phyloP scores from a whole-genome alignment of 176 grass and related monocot genomes.

The Oryza australiensis region DNA sequence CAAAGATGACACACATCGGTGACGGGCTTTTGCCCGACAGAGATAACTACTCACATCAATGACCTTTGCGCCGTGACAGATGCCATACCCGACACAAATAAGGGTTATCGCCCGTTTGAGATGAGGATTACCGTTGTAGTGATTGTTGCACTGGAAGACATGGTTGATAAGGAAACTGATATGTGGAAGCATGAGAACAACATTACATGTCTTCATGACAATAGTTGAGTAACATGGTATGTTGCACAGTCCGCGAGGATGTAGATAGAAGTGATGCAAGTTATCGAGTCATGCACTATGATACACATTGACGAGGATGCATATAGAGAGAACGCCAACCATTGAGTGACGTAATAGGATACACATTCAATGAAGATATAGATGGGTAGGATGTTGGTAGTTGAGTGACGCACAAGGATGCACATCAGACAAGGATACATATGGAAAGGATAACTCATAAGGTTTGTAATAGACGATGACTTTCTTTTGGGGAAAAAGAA shows the following conservation, averaged over 20 bases:
- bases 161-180: background rate
- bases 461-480: background rate
- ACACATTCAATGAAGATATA: background rate
- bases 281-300: background rate
- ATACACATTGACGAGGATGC: background rate
- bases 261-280: background rate
- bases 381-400: background rate
- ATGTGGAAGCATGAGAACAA: background rate
- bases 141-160: background rate
- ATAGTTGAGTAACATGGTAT: background rate
- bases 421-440: background rate
- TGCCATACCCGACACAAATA: too few species aligned
- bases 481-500: background rate
- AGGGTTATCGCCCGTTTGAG: too few species aligned
- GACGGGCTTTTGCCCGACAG: too few species aligned
- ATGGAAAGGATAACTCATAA: background rate
- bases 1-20: too few species aligned
- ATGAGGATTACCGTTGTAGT: too few species aligned
- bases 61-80: too few species aligned
- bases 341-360: background rate
- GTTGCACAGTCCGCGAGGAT: background rate
- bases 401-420: background rate
- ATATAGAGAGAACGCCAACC: background rate
- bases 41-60: too few species aligned
- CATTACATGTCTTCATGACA: background rate